Percentiles rank a stretch among this genome's conserved stretches.
phyloP scores from a whole-genome alignment of 768 basidiomycete genomes.

The Leucosporidium scottii region DNA sequence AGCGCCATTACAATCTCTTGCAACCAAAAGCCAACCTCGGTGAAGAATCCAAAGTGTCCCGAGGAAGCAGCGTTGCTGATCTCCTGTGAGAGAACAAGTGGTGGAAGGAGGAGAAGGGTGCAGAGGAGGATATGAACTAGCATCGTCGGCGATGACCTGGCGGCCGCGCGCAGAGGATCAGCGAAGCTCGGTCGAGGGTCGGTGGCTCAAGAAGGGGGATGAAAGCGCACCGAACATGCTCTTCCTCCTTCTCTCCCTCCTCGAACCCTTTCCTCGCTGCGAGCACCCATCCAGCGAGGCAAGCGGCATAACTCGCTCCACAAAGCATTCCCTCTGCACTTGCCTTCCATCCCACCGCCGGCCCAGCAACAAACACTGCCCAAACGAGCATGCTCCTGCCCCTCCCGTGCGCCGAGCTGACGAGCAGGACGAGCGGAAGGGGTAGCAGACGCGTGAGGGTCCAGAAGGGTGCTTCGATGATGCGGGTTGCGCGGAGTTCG shows the following conservation, averaged over 20 bases:
- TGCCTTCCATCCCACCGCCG: background rate
- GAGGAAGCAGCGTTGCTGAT: background rate
- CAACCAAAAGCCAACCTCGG: conserved; percentile 7
- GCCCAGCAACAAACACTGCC: background rate
- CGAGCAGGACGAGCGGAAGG: background rate
- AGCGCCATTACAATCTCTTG: conserved; percentile 2
- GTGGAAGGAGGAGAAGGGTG: background rate
- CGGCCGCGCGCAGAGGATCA: too few relatives aligned
- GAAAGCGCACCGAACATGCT: too few relatives aligned
- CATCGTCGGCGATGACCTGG: background rate
- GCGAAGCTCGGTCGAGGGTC: too few relatives aligned
- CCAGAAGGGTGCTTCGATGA: conserved; percentile 1
- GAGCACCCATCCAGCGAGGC: background rate
- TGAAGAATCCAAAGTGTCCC: conserved; percentile 12
- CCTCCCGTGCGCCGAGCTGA: background rate
- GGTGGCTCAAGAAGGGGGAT: too few relatives aligned
- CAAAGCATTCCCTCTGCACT: background rate
- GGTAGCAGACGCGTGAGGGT: conserved; percentile 8
- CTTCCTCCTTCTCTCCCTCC: background rate
- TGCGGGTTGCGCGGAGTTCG: background rate
- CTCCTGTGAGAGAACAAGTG: conserved; percentile 4
- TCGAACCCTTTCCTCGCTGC: background rate
- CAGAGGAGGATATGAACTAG: background rate
- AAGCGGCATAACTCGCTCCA: background rate
- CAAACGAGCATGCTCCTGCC: background rate